Evolutionary conservation across 23 red algal species (phyloP).

Genomic region (Gracilaria domingensis): DNA sequence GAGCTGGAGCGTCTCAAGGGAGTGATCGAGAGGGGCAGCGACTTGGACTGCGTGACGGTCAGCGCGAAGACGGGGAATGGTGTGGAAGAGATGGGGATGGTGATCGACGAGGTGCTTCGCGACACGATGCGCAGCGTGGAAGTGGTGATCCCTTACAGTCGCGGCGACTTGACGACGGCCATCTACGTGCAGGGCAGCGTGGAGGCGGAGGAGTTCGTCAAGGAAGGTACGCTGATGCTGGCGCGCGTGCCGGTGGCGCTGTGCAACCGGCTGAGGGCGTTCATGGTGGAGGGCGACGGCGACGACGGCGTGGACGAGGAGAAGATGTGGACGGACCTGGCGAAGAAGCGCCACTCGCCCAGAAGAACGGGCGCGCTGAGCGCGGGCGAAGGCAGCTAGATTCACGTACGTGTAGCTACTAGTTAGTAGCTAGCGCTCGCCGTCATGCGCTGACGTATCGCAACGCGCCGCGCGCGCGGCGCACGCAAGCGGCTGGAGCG

Average conservation of each 20-base stretch:
- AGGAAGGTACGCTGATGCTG: conserved; percentile 76
- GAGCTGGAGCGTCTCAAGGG: conserved; percentile 3
- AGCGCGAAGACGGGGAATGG: conserved; percentile 84
- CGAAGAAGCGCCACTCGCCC: conserved; percentile 63
- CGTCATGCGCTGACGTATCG: too few species aligned
- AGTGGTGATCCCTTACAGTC: conserved; percentile 81
- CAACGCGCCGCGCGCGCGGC: too few species aligned
- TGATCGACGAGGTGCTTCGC: conserved; percentile 75
- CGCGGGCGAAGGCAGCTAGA: background rate
- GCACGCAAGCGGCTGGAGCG: too few species aligned
- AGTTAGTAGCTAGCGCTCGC: too few species aligned
- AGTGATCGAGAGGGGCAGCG: conserved; percentile 1
- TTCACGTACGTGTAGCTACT: too few species aligned
- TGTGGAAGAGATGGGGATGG: conserved; percentile 63
- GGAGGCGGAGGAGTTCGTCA: conserved; percentile 63
- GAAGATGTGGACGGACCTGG: conserved; percentile 56
- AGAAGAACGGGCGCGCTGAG: background rate
- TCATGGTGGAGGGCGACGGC: background rate
- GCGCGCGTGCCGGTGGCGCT: conserved; percentile 74
- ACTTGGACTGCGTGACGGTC: conserved; percentile 44
- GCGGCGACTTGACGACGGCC: conserved; percentile 72
- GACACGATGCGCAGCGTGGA: conserved; percentile 74
- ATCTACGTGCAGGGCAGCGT: conserved; percentile 77
- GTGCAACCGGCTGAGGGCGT: conserved; percentile 45
- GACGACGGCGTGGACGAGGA: conserved; percentile 22